Percentiles rank a stretch among this genome's conserved stretches.
These are phyloP conservation scores for Pisolithus thermaeus DNA, from an alignment of 1,284 basidiomycete species.

Conservation along the genomic window DNA sequence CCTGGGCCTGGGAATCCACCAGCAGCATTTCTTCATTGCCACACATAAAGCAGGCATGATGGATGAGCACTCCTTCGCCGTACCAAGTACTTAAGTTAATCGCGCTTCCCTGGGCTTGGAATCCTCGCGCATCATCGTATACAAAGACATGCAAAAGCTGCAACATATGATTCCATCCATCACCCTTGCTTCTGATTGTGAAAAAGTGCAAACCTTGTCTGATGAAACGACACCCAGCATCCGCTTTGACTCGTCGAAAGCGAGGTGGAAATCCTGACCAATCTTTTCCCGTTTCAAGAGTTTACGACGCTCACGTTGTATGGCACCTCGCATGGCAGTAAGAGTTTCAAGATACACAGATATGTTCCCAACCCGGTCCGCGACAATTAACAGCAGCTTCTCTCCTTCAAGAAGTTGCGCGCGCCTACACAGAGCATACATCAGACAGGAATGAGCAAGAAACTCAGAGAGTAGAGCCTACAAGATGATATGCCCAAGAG, in stretches of 20 bases:
- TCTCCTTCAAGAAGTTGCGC: conserved; percentile 33
- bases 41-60: conserved; percentile 32
- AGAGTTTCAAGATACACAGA: conserved; percentile 29
- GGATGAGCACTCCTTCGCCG: conserved; percentile 21
- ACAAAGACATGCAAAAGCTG: background rate
- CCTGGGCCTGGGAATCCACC: conserved; percentile 33
- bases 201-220: conserved; percentile 31
- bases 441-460: background rate
- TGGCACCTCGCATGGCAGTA: background rate
- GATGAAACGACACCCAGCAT: conserved; percentile 40
- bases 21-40: conserved; percentile 43
- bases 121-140: conserved; percentile 25
- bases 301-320: conserved; percentile 8
- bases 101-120: conserved; percentile 29
- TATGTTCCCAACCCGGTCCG: conserved; percentile 27
- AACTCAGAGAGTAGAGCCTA: background rate
- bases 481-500: conserved; percentile 1
- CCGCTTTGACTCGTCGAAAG: conserved; percentile 45
- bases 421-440: conserved; percentile 24
- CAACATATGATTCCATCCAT: background rate
- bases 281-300: conserved; percentile 38
- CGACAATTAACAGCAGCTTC: conserved; percentile 37
- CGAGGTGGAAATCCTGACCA: conserved; percentile 36
- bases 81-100: conserved; percentile 41
- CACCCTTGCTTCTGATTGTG: background rate